Base-by-base conservation (phyloP, 805 yeast species). In the Hanseniaspora taiwanica region DNA sequence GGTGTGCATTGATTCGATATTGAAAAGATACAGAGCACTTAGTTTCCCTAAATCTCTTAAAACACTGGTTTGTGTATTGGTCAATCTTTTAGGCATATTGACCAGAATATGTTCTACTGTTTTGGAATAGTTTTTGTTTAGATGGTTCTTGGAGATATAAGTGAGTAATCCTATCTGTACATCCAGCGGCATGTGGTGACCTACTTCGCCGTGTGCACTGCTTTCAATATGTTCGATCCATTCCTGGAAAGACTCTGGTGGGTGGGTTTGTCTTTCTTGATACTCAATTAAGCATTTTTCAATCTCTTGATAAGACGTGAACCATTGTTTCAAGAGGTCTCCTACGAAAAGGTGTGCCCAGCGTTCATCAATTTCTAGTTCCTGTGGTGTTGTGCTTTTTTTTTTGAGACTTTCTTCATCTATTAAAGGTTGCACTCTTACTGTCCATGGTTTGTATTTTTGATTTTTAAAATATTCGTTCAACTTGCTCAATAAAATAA, bases 11-110 rank as follows among this genome's bases (percentile, higher is more conserved):
- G 35, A 20, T 7, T 20, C 35, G 13, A 18, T 38, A n/a, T 32
- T 33, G 6, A 18, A 14, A n/a, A 44, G n/a, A 6, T 38, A 16
- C 21, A 34, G 33, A 12, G 44, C 46, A 27, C 58, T 53, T 42
- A 51, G 52, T 39, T 56, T 56, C 3, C 53, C 63, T 25, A 57
- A 37, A 17, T 48, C 53, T 39, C 63, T 46, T 27, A 58, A 27
- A 4, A 44, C 43, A 38, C 60, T 55, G 3, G 50, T 46, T 21
- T 53, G 47, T 2, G 42, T 53, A 2, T 60, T 54, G 9, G 52
- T 50, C 9, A 58, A 19, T 7, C 46, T 42, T 2, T 27, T 36
- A 2, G 58, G 58, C n/a, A 56, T 31, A 40, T 50, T 51, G 9
- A 57, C 17, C n/a, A 57, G 34, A 2, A 53, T 43, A 38, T 51